These are phyloP conservation scores for Solanum pennellii DNA, from an alignment of 257 asterid species.

Conservation along the genomic window DNA sequence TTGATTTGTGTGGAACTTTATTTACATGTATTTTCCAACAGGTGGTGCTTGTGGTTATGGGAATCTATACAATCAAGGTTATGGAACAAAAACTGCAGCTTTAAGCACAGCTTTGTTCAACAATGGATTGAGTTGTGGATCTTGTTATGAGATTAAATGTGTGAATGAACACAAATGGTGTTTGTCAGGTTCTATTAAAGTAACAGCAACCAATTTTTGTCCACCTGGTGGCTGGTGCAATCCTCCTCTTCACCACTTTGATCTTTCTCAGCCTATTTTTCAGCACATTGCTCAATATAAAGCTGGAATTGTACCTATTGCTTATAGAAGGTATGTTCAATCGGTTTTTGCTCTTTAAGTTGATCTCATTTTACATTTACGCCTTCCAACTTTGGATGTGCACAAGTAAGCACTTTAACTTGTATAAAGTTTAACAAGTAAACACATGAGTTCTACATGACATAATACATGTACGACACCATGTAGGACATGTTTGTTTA, in stretches of 20 bases:
- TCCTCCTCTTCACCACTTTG: constrained; percentile 13
- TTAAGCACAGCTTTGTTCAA: constrained; percentile 10
- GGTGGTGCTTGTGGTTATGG: constrained; percentile 19
- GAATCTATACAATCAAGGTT: constrained; percentile 9
- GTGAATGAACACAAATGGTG: constrained; percentile 9
- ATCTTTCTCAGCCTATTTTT: constrained; percentile 10
- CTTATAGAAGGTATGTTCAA: constrained; percentile 10
- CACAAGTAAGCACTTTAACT: no score
- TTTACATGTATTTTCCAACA: not conserved
- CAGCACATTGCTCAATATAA: constrained; percentile 13
- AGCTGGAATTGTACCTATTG: constrained; percentile 13
- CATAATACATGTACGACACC: no score
- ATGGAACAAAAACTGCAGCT: constrained; percentile 13
- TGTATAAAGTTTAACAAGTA: no score
- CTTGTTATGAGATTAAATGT: constrained; percentile 14
- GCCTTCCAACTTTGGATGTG: no score
- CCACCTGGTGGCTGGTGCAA: constrained; percentile 23
- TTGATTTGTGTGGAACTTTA: not conserved
- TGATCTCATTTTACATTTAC: no score
- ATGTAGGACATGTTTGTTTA: no score
- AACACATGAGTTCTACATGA: no score
- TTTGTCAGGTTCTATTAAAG: constrained; percentile 1
- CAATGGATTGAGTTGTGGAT: constrained; percentile 17
- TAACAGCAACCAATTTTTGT: constrained; percentile 13
- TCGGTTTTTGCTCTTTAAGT: not conserved